Evolutionary conservation across 495 filamentous ascomycete species (phyloP).

Genomic region (Podospora anserina): DNA sequence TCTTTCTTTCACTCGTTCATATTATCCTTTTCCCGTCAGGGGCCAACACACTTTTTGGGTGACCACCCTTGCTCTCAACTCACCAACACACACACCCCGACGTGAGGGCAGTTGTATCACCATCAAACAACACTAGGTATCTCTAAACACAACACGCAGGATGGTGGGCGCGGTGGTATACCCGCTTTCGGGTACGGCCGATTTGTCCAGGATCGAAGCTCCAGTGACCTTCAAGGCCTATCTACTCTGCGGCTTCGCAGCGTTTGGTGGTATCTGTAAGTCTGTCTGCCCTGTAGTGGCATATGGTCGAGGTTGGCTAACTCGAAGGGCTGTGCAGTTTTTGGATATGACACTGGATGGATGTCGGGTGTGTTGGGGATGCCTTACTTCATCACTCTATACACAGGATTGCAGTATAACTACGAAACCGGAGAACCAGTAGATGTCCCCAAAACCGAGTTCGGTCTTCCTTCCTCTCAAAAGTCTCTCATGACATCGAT

Average conservation of each 20-base stretch:
- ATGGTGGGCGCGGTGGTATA: slow-evolving; percentile 26
- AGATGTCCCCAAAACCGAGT: slow-evolving; percentile 32
- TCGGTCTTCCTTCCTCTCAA: slow-evolving; percentile 33
- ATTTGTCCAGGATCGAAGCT: slow-evolving; percentile 57
- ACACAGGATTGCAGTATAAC: slow-evolving; percentile 62
- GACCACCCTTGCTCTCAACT: background rate
- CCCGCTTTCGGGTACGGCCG: slow-evolving; percentile 36
- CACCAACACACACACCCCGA: background rate
- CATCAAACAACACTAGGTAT: slow-evolving; percentile 2
- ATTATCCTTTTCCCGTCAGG: background rate
- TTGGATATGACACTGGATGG: slow-evolving; percentile 65
- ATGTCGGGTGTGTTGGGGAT: slow-evolving; percentile 59
- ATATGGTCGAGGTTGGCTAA: background rate
- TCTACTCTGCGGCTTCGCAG: slow-evolving; percentile 62
- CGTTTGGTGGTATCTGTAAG: slow-evolving; percentile 60
- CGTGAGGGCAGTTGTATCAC: background rate
- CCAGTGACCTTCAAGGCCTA: slow-evolving; percentile 65
- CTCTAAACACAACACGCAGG: background rate
- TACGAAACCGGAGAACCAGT: slow-evolving; percentile 42
- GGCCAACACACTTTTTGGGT: background rate
- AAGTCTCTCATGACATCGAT: slow-evolving; percentile 72
- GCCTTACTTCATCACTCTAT: slow-evolving; percentile 53
- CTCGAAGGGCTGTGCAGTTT: slow-evolving; percentile 37
- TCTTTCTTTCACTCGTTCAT: slow-evolving; percentile 1
- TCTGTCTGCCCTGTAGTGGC: background rate